Evolutionary conservation across 2,329 filamentous ascomycete species (phyloP).

Genomic region (Ceratocystis albifundus): DNA sequence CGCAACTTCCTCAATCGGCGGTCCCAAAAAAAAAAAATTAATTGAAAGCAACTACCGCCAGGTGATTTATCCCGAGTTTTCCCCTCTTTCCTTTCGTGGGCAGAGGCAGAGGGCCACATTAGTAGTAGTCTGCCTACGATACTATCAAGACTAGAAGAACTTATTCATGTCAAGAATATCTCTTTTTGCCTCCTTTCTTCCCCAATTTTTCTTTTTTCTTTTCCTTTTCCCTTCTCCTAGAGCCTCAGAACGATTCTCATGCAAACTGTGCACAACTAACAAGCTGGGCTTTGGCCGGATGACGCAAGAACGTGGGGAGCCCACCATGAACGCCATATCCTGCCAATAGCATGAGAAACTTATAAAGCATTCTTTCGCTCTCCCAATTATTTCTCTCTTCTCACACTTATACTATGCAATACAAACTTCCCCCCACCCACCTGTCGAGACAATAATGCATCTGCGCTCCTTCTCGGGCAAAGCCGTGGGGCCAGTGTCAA

Average conservation of each 20-base stretch:
- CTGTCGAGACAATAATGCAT: not conserved
- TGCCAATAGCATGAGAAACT: not conserved
- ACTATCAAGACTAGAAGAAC: too few species aligned
- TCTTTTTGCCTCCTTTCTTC: not conserved
- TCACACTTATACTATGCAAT: too few species aligned
- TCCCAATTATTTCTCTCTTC: too few species aligned
- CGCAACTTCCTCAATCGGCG: constrained; percentile 4
- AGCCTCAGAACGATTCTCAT: not conserved
- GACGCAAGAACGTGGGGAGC: not conserved
- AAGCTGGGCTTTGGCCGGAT: too few species aligned
- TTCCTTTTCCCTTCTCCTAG: not conserved
- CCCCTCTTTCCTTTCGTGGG: not conserved
- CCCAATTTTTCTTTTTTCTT: not conserved
- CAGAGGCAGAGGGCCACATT: not conserved
- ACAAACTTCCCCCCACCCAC: too few species aligned
- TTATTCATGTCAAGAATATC: too few species aligned
- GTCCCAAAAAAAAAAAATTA: not conserved
- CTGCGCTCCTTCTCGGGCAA: constrained; percentile 5
- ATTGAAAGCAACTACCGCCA: constrained; percentile 4
- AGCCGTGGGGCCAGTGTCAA: constrained; percentile 6
- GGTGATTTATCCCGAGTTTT: constrained; percentile 8
- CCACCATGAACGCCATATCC: not conserved
- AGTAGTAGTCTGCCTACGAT: too few species aligned
- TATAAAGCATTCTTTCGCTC: too few species aligned
- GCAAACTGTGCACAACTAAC: too few species aligned